Evolutionary conservation across 345 rosid species (phyloP), one percentile per base, ranked within the genome.

Genomic region (Salix suchowensis): DNA sequence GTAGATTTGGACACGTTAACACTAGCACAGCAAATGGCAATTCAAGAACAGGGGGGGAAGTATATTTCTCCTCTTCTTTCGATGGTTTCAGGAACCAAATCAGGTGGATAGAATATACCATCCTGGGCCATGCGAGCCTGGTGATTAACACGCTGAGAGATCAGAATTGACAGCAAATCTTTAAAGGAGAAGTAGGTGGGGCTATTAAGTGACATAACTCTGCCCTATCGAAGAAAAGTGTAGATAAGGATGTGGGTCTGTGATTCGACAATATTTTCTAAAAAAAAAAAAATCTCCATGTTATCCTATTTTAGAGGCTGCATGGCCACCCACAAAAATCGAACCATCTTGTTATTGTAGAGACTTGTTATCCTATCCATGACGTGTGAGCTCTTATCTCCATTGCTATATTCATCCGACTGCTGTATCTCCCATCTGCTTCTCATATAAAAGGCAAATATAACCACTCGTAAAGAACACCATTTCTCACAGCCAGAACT

Each of bases 211-310:
- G 32, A 55, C 36, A 58, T 24, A 13, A 16, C 14, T 3, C 9
- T 54, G 18, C 14, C n/a, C 6, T 26, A 16, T 23, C 67, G 81
- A 46, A 79, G 85, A 77, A 78, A 40, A 78, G 74, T 68, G n/a
- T 81, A 66, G 83, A 70, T 37, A 76, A 76, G 65, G 76, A 72
- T 73, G 82, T 39, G 82, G 78, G 69, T 24, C 24, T 37, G 44
- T n/a, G 46, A 39, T 19, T 42, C 42, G 2, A 61, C 32, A 15
- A 44, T 18, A 42, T 44, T 21, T 65, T 12, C 46, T 19, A 55
- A 55, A 21, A 21, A 1, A 28, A 28, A 28, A 28, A 28, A 28
- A 39, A 30, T 5, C 13, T 8, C 34, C 23, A 21, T 8, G 9
- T 42, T 40, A 19, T 54, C 36, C 46, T 28, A 23, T 26, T 74